Conservation (phyloP, 805 yeast genomes). For the Ogataea corticis region DNA sequence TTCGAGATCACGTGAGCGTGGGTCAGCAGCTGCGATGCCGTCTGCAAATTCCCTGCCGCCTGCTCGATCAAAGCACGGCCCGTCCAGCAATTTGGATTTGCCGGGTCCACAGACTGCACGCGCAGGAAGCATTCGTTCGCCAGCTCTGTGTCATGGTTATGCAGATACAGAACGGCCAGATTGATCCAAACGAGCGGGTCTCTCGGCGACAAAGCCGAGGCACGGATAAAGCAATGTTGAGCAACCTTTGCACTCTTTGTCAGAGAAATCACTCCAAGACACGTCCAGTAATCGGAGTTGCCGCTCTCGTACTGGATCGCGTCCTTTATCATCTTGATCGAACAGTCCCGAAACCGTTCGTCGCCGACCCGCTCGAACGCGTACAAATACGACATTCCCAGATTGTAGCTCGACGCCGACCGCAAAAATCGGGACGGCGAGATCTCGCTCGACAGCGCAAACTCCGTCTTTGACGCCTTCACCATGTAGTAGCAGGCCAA, state of each 20-base stretch:
- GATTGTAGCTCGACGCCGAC: constrained; percentile 61
- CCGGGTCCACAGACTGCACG: constrained; percentile 83
- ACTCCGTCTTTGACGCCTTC: constrained; percentile 48
- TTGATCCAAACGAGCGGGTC: constrained; percentile 78
- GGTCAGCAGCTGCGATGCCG: constrained; percentile 61
- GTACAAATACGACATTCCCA: constrained; percentile 65
- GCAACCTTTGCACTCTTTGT: constrained; percentile 67
- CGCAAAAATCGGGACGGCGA: constrained; percentile 46
- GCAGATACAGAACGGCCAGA: constrained; percentile 73
- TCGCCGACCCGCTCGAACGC: constrained; percentile 37
- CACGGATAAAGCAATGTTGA: constrained; percentile 91
- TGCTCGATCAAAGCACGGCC: constrained; percentile 73
- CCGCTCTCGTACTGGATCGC: constrained; percentile 72
- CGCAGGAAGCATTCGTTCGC: constrained; percentile 72
- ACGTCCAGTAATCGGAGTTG: constrained; percentile 76
- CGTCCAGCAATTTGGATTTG: constrained; percentile 73
- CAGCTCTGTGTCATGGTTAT: constrained; percentile 64
- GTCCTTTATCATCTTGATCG: constrained; percentile 59
- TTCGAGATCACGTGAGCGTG: constrained; percentile 80
- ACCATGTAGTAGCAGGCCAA: constrained; percentile 37
- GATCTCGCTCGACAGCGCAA: constrained; percentile 36
- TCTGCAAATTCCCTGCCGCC: constrained; percentile 46
- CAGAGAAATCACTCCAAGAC: constrained; percentile 75
- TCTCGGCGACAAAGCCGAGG: constrained; percentile 66
- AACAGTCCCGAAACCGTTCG: constrained; percentile 41